A percentile compares a stretch with the other conserved stretches of the same genome.
Evolutionary conservation across 192 early-diverging fungal species (phyloP).

Genomic region (Dissophora ornata): DNA sequence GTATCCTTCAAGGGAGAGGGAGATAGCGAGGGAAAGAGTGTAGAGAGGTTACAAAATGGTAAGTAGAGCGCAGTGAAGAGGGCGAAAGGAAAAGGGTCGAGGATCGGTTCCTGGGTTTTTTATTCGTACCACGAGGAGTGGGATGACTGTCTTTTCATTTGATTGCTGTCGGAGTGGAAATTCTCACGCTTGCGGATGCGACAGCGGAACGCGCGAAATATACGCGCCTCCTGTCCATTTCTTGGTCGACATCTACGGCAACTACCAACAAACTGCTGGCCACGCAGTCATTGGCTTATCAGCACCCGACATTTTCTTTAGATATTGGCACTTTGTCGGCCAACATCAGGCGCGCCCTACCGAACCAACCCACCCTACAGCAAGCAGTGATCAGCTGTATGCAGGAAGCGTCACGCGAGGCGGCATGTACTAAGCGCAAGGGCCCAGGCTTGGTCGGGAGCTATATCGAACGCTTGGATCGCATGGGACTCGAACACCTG

Average conservation of each 20-base stretch:
- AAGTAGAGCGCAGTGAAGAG: no score
- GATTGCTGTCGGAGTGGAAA: no score
- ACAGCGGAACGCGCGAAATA: no score
- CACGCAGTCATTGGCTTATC: neutral
- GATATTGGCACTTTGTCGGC: conserved; percentile 1
- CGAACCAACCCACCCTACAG: neutral
- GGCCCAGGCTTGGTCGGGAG: conserved; percentile 1
- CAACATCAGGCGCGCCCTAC: neutral
- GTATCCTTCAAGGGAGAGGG: no score
- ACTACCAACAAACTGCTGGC: neutral
- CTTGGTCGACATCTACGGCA: conserved; percentile 1
- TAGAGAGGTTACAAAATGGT: no score
- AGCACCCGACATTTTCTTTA: conserved; percentile 5
- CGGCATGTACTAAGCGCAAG: conserved; percentile 8
- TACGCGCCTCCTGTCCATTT: no score
- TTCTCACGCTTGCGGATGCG: no score
- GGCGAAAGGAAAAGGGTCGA: no score
- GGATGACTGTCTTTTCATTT: no score
- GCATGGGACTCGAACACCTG: neutral
- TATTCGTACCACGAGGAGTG: no score
- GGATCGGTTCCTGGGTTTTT: no score
- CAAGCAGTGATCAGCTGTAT: neutral
- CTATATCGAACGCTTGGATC: conserved; percentile 10
- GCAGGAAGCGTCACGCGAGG: neutral
- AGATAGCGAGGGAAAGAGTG: no score